Evolutionary conservation across 225 moss, liverwort and hornwort species (phyloP).

Genomic region (Anthoceros angustus): DNA sequence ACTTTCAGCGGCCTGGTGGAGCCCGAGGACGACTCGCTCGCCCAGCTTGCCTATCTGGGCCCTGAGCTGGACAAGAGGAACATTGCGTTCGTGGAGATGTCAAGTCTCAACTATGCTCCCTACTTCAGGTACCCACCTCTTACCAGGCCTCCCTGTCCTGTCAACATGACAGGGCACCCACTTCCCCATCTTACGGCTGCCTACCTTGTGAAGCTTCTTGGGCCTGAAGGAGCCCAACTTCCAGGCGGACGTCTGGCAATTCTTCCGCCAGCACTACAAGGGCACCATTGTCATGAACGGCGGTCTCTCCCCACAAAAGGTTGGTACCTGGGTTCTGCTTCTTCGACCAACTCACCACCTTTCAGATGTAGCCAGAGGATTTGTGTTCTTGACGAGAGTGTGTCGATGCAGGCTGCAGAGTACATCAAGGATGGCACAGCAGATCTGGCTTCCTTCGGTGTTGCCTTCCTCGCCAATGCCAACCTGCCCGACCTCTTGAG

Average conservation of each 20-base stretch:
- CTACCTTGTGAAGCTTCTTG: slow-evolving; percentile 11
- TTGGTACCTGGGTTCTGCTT: background rate
- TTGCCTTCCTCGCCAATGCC: slow-evolving; percentile 29
- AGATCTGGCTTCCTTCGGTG: slow-evolving; percentile 29
- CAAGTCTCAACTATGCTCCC: slow-evolving; percentile 27
- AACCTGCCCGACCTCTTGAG: slow-evolving; percentile 30
- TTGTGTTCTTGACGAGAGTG: background rate
- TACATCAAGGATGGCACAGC: slow-evolving; percentile 34
- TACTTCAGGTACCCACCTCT: slow-evolving; percentile 12
- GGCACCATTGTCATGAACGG: slow-evolving; percentile 36
- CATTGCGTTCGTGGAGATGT: slow-evolving; percentile 26
- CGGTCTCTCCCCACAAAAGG: slow-evolving; percentile 23
- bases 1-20: slow-evolving; percentile 41
- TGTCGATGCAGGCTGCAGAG: slow-evolving; percentile 23
- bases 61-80: slow-evolving; percentile 41
- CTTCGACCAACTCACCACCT: background rate
- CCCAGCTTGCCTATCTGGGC: slow-evolving; percentile 32
- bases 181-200: background rate
- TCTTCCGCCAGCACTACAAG: slow-evolving; percentile 31
- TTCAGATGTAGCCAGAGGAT: background rate
- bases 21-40: slow-evolving; percentile 27
- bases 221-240: slow-evolving; percentile 24
- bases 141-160: too few relatives aligned
- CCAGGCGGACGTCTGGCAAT: slow-evolving; percentile 18
- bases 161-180: too few relatives aligned